Evolutionary conservation across 108 stramenopile genomes (phyloP), one percentile per base, ranked within the genome.

Genomic region (Epipyxis sp.): DNA sequence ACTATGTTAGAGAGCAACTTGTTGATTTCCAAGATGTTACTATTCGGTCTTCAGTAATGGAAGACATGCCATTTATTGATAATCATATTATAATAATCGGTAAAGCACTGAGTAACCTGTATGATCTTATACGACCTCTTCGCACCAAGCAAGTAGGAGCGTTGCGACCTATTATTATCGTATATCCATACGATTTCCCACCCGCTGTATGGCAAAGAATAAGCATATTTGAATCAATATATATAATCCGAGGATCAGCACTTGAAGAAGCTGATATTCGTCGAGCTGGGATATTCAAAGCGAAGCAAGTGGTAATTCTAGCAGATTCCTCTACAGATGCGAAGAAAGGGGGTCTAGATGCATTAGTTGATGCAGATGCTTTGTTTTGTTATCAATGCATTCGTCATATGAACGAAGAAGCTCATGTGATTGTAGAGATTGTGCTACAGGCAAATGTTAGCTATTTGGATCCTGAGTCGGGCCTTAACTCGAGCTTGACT

Each of bases 181-280:
- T 68, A 37, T 68, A 68, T 41, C 65, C 65, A 16, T 13, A 68
- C 65, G 65, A 68, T 16, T 40, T 68, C 16, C 65, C 65, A 13
- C 65, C 20, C 20, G 41, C 39, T 13, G 65, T 68, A 25, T 68
- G 65, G 65, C 35, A 41, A 41, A 20, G 65, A 20, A 68, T 68
- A 20, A 37, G 29, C 20, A 68, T 68, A 13, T 68, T 68, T 68
- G 65, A 68, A 41, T 20, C 29, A 20, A 25, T 68, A 20, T 41
- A 20, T 16, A 41, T 68, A 20, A 37, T 68, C 20, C 65, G 65
- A 37, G 65, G 65, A 37, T 68, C 65, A 16, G 29, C 65, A 13
- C 65, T 68, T 25, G 65, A 68, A 25, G 65, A 68, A 41, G 20
- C 65, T 16, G 65, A 68, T 68, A 68, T 68, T 25, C 65, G 65